Conservation (phyloP, 2,329 filamentous ascomycete species). For the Pseudogymnoascus sp. region DNA sequence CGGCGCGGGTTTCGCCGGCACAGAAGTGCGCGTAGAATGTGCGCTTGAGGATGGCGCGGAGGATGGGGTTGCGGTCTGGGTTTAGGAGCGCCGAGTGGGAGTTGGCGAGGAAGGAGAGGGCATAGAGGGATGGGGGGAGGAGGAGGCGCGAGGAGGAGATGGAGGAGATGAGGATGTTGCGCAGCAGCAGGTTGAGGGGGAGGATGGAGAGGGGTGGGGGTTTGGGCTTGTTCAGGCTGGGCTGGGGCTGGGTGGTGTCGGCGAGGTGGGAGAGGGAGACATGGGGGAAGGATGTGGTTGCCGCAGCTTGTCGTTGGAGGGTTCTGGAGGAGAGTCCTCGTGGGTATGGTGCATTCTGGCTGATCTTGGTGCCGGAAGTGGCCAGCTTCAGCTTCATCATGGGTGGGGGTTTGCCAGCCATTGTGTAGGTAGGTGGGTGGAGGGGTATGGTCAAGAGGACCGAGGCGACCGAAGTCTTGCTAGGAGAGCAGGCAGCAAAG, state of each 20-base stretch:
- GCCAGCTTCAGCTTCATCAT: constrained; percentile 1
- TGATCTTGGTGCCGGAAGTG: neutral
- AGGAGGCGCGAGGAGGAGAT: constrained; percentile 64
- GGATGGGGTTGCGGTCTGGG: constrained; percentile 65
- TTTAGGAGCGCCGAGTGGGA: constrained; percentile 58
- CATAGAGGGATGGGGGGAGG: constrained; percentile 57
- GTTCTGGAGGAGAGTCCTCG: constrained; percentile 21
- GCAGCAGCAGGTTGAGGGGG: constrained; percentile 56
- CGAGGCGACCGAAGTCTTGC: neutral
- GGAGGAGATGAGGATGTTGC: constrained; percentile 59
- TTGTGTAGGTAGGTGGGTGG: neutral
- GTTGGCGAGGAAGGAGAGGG: constrained; percentile 63
- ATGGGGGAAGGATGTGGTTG: constrained; percentile 6
- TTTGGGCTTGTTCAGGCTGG: constrained; percentile 16
- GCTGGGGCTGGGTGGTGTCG: neutral
- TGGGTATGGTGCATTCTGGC: neutral
- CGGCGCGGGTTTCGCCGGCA: constrained; percentile 62
- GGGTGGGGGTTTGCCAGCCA: neutral
- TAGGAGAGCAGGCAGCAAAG: neutral
- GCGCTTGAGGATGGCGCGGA: constrained; percentile 63
- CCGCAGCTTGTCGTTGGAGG: constrained; percentile 14
- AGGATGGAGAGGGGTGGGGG: constrained; percentile 51
- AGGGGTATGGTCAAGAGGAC: neutral
- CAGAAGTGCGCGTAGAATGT: constrained; percentile 92
- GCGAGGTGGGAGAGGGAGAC: neutral